phyloP scores from a whole-genome alignment of 2,329 filamentous ascomycete species.

The Aureobasidium mangrovei region DNA sequence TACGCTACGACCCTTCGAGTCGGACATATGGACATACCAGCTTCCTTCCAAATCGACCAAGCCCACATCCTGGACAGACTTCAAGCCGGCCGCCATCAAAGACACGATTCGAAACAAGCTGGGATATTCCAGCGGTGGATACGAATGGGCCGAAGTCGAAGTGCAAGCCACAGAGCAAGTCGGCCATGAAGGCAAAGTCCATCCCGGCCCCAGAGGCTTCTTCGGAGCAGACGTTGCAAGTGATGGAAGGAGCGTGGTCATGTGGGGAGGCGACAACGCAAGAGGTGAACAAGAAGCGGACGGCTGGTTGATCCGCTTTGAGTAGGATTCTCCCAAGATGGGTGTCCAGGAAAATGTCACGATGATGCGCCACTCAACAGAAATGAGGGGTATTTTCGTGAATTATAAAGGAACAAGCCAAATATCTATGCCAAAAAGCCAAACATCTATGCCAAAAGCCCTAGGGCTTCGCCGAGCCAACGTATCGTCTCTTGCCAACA shows the following conservation, averaged over 20 bases:
- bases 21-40: conserved; percentile 39
- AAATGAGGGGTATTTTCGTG: background rate
- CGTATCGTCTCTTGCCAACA: conserved; percentile 30
- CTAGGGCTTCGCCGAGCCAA: conserved; percentile 17
- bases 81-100: conserved; percentile 38
- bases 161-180: conserved; percentile 27
- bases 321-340: conserved; percentile 18
- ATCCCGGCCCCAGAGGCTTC: conserved; percentile 35
- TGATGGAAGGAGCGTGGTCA: conserved; percentile 29
- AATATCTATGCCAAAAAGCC: background rate
- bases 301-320: conserved; percentile 36
- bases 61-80: conserved; percentile 17
- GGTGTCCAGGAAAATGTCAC: background rate
- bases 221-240: conserved; percentile 34
- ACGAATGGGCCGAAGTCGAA: conserved; percentile 36
- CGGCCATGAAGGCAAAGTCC: conserved; percentile 31
- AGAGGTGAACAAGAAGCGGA: conserved; percentile 36
- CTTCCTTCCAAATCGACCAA: conserved; percentile 27
- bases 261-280: conserved; percentile 38
- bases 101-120: conserved; percentile 34
- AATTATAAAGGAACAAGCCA: background rate
- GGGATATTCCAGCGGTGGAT: conserved; percentile 33
- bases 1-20: conserved; percentile 23
- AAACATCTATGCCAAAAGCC: background rate
- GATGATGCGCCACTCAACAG: background rate